Conservation (phyloP, 2,329 filamentous ascomycete genomes). For the Basipetospora sp. region DNA sequence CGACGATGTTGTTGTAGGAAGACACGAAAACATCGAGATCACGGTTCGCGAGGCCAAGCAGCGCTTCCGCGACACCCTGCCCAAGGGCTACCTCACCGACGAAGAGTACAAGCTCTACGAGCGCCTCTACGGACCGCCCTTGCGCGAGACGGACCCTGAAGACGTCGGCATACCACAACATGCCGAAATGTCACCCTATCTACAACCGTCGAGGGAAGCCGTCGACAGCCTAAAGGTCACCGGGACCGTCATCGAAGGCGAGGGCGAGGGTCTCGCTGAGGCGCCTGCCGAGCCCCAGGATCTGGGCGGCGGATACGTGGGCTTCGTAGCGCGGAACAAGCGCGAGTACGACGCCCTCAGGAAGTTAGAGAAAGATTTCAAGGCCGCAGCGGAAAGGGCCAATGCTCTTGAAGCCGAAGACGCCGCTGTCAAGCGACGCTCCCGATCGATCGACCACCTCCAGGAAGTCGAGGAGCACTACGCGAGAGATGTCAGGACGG, state of each 20-base stretch:
- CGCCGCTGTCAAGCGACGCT: conserved; percentile 15
- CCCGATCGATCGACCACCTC: conserved; percentile 15
- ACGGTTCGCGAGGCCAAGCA: conserved; percentile 58
- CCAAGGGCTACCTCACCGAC: conserved; percentile 51
- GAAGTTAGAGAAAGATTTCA: conserved; percentile 43
- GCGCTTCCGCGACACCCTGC: conserved; percentile 62
- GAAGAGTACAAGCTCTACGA: conserved; percentile 65
- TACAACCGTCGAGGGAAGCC: not conserved
- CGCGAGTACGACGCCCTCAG: conserved; percentile 41
- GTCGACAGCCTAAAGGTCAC: conserved; percentile 6
- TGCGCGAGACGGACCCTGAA: conserved; percentile 45
- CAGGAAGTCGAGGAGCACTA: conserved; percentile 18
- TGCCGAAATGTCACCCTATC: conserved; percentile 3
- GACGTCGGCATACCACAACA: conserved; percentile 37
- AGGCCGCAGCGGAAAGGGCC: conserved; percentile 24
- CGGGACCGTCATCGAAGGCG: not conserved
- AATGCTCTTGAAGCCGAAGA: conserved; percentile 24
- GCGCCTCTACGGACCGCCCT: conserved; percentile 64
- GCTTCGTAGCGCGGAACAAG: conserved; percentile 34
- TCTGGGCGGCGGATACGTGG: conserved; percentile 24
- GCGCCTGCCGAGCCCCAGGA: conserved; percentile 29
- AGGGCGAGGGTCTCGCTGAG: conserved; percentile 15
- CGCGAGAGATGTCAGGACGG: conserved; percentile 14
- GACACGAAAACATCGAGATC: conserved; percentile 35
- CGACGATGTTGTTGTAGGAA: not conserved